Conservation (phyloP, 306 rosid species). For the Citrullus colocynthis region DNA sequence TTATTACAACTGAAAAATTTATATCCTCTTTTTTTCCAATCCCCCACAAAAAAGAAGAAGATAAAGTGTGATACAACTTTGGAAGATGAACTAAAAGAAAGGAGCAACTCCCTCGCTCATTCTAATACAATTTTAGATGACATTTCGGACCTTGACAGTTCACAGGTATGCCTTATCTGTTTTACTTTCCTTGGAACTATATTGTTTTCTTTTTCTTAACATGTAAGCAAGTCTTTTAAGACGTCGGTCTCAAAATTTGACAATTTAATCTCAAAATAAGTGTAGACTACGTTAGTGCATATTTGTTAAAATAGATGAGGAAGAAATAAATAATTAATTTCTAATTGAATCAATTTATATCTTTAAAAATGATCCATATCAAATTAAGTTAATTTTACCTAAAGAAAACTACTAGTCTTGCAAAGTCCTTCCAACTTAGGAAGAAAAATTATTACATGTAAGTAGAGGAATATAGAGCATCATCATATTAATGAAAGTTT, state of each 20-base stretch:
- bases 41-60: neutral
- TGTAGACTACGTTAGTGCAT: neutral
- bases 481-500: neutral
- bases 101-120: slow-evolving; percentile 15
- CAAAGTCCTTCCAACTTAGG: too few species aligned
- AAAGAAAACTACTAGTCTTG: too few species aligned
- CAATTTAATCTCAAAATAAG: neutral
- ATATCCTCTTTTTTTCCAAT: neutral
- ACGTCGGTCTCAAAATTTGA: neutral
- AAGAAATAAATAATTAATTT: too few species aligned
- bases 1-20: neutral
- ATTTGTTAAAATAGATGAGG: neutral
- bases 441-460: too few species aligned
- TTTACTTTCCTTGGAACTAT: neutral
- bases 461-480: neutral
- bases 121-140: slow-evolving; percentile 16
- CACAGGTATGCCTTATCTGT: slow-evolving; percentile 28
- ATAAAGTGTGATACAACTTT: slow-evolving; percentile 22
- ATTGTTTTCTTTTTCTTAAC: neutral
- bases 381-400: too few species aligned
- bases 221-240: neutral
- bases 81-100: slow-evolving; percentile 27
- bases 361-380: too few species aligned
- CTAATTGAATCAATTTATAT: too few species aligned
- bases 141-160: slow-evolving; percentile 17